phyloP scores from a whole-genome alignment of 2,329 filamentous ascomycete genomes.

The Beauveria scarabaeidicola region DNA sequence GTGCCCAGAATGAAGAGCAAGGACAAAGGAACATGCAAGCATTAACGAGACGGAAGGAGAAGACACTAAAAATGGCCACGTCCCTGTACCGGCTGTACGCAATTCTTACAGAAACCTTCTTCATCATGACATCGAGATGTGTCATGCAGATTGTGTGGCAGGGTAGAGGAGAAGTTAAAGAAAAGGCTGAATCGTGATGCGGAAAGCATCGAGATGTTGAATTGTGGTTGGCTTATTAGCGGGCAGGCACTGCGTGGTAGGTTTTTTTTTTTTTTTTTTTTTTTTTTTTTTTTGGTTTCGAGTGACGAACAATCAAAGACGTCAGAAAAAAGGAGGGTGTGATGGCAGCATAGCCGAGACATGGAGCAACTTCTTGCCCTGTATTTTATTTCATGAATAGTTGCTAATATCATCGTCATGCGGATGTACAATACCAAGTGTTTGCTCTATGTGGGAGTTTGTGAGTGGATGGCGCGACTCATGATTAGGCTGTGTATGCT shows the following conservation, averaged over 20 bases:
- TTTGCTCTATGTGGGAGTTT: background rate
- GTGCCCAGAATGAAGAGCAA: background rate
- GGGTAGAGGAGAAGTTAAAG: background rate
- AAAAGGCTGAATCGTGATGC: background rate
- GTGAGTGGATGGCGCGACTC: background rate
- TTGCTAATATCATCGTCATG: background rate
- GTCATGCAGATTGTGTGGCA: background rate
- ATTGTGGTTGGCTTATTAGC: background rate
- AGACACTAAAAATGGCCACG: background rate
- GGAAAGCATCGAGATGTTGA: constrained; percentile 3
- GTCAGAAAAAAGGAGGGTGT: background rate
- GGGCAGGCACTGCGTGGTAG: background rate
- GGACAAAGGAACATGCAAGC: background rate
- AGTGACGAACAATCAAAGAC: background rate
- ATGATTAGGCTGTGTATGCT: background rate
- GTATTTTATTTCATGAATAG: background rate
- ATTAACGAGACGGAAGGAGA: background rate
- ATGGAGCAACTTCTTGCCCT: background rate
- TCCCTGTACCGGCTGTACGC: background rate
- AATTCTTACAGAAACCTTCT: background rate
- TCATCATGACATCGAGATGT: background rate
- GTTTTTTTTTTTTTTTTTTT: background rate
- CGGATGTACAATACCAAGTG: background rate
- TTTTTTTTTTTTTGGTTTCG: background rate
- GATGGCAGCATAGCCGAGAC: background rate